phyloP scores from a whole-genome alignment of 1,139 yeast species.

The Saccharomycopsis hybrid region DNA sequence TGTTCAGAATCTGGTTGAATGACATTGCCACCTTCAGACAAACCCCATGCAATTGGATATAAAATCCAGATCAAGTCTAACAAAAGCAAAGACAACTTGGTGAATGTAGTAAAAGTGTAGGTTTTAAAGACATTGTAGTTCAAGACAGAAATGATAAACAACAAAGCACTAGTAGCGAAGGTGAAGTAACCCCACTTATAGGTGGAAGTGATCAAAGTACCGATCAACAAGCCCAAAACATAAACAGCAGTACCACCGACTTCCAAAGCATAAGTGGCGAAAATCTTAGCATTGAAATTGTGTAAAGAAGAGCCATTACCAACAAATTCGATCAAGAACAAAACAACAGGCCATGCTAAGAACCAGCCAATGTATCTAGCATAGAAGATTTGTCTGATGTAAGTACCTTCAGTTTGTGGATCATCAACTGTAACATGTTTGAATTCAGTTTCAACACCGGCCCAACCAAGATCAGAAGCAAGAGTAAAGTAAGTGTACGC shows the following conservation, averaged over 20 bases:
- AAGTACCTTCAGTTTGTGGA: conserved; percentile 28
- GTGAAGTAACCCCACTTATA: conserved; percentile 66
- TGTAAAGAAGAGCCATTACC: conserved; percentile 19
- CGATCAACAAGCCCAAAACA: conserved; percentile 50
- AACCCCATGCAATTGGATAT: conserved; percentile 55
- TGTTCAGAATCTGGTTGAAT: conserved; percentile 60
- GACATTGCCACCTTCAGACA: conserved; percentile 60
- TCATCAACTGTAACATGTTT: conserved; percentile 37
- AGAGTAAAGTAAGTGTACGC: conserved; percentile 50
- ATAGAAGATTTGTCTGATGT: conserved; percentile 56
- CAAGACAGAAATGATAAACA: conserved; percentile 16
- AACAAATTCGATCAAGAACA: conserved; percentile 41
- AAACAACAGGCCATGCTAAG: conserved; percentile 43
- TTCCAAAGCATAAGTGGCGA: conserved; percentile 34
- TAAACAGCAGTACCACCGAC: conserved; percentile 42
- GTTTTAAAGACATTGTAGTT: conserved; percentile 14
- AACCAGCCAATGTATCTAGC: conserved; percentile 65
- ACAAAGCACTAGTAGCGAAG: conserved; percentile 31
- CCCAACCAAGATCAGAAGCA: conserved; percentile 56
- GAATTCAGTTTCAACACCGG: conserved; percentile 45
- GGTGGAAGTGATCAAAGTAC: conserved; percentile 45
- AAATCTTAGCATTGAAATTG: conserved; percentile 22
- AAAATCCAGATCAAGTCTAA: conserved; percentile 41
- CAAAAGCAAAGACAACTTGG: conserved; percentile 13
- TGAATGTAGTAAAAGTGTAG: conserved; percentile 3